Evolutionary conservation across 129 eudicot genomes (phyloP).

Genomic region (Solidago caesia): DNA sequence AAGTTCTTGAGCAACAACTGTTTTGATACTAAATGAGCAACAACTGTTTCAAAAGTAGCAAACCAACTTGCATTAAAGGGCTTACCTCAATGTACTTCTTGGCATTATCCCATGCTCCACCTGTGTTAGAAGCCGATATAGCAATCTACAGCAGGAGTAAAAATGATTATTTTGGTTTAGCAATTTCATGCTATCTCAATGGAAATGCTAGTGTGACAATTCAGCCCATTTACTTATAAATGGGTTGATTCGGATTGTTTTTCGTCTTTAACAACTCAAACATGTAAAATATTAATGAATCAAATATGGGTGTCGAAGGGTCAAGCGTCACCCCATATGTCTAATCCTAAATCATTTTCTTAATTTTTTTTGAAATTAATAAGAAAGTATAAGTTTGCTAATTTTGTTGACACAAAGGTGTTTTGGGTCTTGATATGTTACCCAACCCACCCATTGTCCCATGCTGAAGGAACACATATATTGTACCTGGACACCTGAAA

Average conservation of each 20-base stretch:
- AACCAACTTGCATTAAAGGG: neutral
- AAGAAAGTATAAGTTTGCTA: too few relatives aligned
- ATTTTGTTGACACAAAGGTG: too few relatives aligned
- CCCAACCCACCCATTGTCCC: too few relatives aligned
- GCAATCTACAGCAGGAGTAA: conserved; percentile 30
- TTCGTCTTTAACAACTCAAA: neutral
- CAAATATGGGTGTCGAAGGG: neutral
- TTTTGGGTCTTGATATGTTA: too few relatives aligned
- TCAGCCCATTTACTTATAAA: neutral
- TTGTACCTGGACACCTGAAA: conserved; percentile 57
- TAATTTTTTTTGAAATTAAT: too few relatives aligned
- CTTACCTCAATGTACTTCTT: conserved; percentile 59
- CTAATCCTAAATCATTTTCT: neutral
- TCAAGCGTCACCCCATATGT: neutral
- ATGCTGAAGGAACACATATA: neutral
- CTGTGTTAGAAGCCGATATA: conserved; percentile 60
- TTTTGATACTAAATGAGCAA: neutral
- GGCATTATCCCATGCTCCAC: conserved; percentile 65
- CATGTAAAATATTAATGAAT: neutral
- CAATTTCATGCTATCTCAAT: neutral
- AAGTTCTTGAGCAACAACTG: neutral
- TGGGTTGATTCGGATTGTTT: neutral
- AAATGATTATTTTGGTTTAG: neutral
- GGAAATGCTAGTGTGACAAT: neutral
- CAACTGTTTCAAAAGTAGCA: neutral